These are phyloP conservation scores for Paragyromitra xinjiangensis DNA, from an alignment of 495 filamentous ascomycete genomes.

Conservation along the genomic window DNA sequence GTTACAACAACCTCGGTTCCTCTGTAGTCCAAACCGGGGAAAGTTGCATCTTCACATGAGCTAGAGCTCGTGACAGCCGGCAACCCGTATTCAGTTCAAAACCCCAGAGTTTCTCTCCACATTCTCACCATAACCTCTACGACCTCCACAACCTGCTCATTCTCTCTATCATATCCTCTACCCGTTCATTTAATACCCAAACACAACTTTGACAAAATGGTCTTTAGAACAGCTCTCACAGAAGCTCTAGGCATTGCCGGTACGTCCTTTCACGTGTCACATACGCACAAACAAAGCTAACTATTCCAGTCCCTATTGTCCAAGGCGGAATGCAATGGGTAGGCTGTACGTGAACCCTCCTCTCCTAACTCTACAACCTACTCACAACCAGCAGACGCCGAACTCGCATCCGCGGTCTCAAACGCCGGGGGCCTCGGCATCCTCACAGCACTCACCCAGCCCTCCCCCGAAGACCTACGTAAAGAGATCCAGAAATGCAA, in stretches of 20 bases:
- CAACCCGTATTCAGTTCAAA: background rate
- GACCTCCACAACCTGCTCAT: background rate
- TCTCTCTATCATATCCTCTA: background rate
- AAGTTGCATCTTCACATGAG: background rate
- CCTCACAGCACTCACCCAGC: constrained; percentile 93
- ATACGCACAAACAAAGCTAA: constrained; percentile 1
- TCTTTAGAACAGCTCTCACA: constrained; percentile 90
- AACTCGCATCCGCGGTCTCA: constrained; percentile 90
- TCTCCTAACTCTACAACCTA: constrained; percentile 64
- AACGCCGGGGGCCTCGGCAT: constrained; percentile 96
- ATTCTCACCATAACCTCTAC: background rate
- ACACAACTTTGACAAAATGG: constrained; percentile 67
- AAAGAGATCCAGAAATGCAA: constrained; percentile 90
- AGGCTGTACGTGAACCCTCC: constrained; percentile 39
- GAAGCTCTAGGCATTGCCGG: constrained; percentile 85
- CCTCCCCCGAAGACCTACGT: constrained; percentile 89
- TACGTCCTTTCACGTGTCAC: constrained; percentile 59
- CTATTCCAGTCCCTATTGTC: constrained; percentile 80
- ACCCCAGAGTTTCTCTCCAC: background rate
- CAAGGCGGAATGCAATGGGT: constrained; percentile 98
- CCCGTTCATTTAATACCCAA: background rate
- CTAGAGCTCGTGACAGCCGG: background rate
- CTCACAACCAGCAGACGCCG: constrained; percentile 66
- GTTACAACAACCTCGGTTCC: background rate
- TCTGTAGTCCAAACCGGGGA: no score